These are phyloP conservation scores for Leishmania tropica DNA, from an alignment of 208 protist genomes.

Conservation along the genomic window DNA sequence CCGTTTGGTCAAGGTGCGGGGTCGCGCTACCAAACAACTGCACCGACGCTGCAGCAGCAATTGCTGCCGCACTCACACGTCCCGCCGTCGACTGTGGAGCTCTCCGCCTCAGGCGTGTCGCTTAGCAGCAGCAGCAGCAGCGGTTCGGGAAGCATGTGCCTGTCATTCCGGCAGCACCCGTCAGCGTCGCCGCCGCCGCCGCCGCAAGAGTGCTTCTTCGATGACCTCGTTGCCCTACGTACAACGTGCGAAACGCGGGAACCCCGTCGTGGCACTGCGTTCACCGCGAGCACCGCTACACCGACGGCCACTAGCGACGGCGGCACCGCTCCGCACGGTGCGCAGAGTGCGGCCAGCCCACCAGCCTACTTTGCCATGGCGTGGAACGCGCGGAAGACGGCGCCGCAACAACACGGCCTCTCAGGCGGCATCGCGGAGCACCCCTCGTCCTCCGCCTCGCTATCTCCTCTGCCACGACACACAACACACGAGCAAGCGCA, in stretches of 20 bases:
- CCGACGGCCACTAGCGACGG: background rate
- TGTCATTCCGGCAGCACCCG: background rate
- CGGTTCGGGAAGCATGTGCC: background rate
- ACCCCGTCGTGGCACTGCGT: background rate
- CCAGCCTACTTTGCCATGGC: background rate
- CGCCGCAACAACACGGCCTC: background rate
- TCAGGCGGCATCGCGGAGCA: background rate
- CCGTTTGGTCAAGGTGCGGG: background rate
- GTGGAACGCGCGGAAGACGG: background rate
- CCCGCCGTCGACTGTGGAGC: background rate
- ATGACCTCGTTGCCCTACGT: background rate
- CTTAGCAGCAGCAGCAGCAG: conserved; percentile 7
- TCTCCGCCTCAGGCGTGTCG: conserved; percentile 3
- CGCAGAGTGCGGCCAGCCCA: background rate
- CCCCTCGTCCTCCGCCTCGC: background rate
- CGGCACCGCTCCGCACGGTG: background rate
- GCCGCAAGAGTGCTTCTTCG: conserved; percentile 19
- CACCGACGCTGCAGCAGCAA: background rate
- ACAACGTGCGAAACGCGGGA: background rate
- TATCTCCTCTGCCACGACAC: background rate
- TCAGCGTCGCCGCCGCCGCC: background rate
- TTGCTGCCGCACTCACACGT: background rate
- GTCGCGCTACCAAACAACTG: background rate
- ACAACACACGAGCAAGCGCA: background rate
- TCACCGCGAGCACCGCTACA: background rate